phyloP scores from a whole-genome alignment of 176 grass and related monocot genomes.

The Aegilops bicornis region DNA sequence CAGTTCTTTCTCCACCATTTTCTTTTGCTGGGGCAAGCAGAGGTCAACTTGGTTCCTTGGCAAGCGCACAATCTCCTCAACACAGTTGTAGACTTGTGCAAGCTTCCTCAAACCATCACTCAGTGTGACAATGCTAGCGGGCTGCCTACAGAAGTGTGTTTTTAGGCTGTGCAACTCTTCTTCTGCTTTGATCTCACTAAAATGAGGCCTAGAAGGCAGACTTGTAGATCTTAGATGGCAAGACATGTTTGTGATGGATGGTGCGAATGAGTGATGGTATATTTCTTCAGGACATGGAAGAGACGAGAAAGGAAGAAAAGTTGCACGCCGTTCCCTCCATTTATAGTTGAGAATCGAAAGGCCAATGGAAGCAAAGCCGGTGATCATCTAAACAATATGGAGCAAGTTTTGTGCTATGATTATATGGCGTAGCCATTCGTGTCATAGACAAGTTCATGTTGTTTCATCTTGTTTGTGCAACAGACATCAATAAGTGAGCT shows the following conservation, averaged over 20 bases:
- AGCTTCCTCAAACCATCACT: conserved; percentile 31
- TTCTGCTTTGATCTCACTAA: conserved; percentile 26
- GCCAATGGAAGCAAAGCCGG: neutral
- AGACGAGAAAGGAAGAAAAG: conserved; percentile 6
- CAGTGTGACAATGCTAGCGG: neutral
- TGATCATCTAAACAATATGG: neutral
- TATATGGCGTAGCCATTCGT: neutral
- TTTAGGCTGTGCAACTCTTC: conserved; percentile 37
- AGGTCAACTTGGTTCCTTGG: conserved; percentile 43
- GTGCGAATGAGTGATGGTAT: neutral
- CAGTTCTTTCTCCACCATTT: conserved; percentile 36
- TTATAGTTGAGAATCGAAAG: conserved; percentile 14
- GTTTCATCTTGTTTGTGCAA: conserved; percentile 3
- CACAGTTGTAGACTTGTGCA: conserved; percentile 15
- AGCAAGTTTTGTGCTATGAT: neutral
- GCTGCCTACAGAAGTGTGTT: neutral
- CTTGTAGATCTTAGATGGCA: conserved; percentile 45
- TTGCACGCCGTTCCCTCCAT: neutral
- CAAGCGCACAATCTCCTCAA: conserved; percentile 35
- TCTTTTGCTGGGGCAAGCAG: neutral
- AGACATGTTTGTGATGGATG: conserved; percentile 27
- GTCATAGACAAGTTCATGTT: neutral
- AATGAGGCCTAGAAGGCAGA: conserved; percentile 28
- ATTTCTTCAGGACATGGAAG: conserved; percentile 9
- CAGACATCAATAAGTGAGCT: conserved; percentile 27